Base-by-base conservation (phyloP, 1,284 basidiomycete species). In the Meira miltonrushii region DNA sequence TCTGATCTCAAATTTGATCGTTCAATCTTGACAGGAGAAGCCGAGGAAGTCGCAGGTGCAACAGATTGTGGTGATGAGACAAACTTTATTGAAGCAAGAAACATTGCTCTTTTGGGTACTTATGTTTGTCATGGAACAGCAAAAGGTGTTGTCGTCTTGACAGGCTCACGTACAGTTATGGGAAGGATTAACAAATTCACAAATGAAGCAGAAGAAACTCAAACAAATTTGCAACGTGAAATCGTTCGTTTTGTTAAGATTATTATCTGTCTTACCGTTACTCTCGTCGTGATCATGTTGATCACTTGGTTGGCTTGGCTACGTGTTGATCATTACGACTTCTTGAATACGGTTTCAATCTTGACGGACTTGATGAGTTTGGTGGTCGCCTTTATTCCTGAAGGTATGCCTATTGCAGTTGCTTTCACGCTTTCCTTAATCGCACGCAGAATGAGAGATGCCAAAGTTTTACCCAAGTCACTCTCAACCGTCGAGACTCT, bases 401-500 rank as follows among this genome's bases (percentile, higher is more conserved):
- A 97, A 86, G 89, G 93, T 79, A 83, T 98, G 11, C 94, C 94
- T 12, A 84, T 98, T 54, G 95, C 95, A 50, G 92, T 97, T 59
- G 97, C 93, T 0, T 85, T 99, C 46, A 94, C 95, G 0, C 83
- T 98, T 25, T 90, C 94, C 0, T 97, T 97, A 75, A 93, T 93
- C 0, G 97, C 94, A 49, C 92, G 90, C 75, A 87, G 92, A 25
- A 98, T 98, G 94, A 91, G 92, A 17, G 85, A 87, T 74, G 89
- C 92, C 79, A 94, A 93, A 62, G 82, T 98, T 0, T 86, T 98
- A 50, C 94, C 98, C n/a, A 91, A 94, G 65, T 88, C 97, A 2
- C 85, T 98, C 38, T 89, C 91, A 12, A 91, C 91, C 25, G 97
- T 94, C 80, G 94, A 97, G 82, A 97, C 91, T 6, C 98, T 97